These are phyloP conservation scores for Aspergillus saccharolyticus DNA, from an alignment of 495 filamentous ascomycete species.

Conservation along the genomic window DNA sequence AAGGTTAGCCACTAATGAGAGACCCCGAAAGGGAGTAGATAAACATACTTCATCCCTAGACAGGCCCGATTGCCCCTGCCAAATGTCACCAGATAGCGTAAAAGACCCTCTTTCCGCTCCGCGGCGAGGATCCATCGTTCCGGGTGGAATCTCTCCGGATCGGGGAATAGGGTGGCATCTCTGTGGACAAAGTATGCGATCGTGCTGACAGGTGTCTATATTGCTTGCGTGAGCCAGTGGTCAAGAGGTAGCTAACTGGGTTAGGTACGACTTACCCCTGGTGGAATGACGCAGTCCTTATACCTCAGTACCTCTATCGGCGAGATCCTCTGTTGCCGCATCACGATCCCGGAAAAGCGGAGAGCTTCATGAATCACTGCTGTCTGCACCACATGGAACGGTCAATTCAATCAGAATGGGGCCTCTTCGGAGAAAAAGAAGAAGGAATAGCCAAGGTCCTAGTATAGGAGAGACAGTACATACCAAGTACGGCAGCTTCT, in stretches of 20 bases:
- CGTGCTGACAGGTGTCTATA: slow-evolving; percentile 37
- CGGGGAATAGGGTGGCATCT: slow-evolving; percentile 42
- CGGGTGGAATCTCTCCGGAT: slow-evolving; percentile 42
- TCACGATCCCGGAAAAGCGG: slow-evolving; percentile 37
- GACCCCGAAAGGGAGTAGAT: neutral
- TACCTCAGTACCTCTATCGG: slow-evolving; percentile 37
- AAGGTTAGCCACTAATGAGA: neutral
- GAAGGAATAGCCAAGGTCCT: neutral
- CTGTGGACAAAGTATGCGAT: slow-evolving; percentile 44
- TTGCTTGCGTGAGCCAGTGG: slow-evolving; percentile 21
- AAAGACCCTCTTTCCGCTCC: slow-evolving; percentile 20
- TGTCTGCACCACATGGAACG: slow-evolving; percentile 17
- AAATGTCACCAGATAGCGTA: slow-evolving; percentile 39
- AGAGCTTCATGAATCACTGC: slow-evolving; percentile 45
- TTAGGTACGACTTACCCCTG: slow-evolving; percentile 27
- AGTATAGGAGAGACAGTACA: neutral
- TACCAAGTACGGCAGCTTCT: slow-evolving; percentile 48
- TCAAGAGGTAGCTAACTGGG: neutral
- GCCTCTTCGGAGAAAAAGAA: neutral
- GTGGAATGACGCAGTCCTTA: slow-evolving; percentile 31
- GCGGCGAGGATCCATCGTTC: slow-evolving; percentile 43
- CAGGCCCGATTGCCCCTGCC: slow-evolving; percentile 41
- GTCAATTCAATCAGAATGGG: neutral
- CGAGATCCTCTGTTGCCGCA: slow-evolving; percentile 38
- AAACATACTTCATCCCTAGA: slow-evolving; percentile 41